phyloP scores from a whole-genome alignment of 768 basidiomycete genomes.

The Suillus weaverae region DNA sequence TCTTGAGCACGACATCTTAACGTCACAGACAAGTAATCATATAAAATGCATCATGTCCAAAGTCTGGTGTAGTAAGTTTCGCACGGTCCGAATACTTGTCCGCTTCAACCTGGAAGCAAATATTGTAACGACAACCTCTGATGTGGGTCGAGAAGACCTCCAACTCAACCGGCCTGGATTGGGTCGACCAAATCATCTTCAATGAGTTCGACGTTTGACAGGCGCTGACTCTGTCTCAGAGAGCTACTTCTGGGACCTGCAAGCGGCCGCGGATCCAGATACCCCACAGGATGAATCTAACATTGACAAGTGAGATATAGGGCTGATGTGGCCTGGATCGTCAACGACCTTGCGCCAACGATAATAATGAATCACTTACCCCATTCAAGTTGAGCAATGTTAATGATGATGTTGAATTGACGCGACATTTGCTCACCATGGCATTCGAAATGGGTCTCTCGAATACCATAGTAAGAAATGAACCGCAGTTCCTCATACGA shows the following conservation, averaged over 20 bases:
- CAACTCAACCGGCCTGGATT: not conserved
- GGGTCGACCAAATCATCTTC: no score
- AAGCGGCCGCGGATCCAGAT: not conserved
- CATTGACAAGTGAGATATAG: slow-evolving; percentile 26
- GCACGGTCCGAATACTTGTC: not conserved
- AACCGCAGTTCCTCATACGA: not conserved
- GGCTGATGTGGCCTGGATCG: slow-evolving; percentile 20
- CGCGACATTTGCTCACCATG: not conserved
- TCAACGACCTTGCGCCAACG: slow-evolving; percentile 1
- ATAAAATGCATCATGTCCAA: no score
- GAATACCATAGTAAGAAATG: not conserved
- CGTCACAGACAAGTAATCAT: no score
- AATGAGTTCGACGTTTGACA: not conserved
- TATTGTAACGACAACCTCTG: not conserved
- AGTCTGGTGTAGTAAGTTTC: no score
- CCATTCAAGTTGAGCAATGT: slow-evolving; percentile 17
- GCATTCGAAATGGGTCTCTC: not conserved
- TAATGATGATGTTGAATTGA: not conserved
- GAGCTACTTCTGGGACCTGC: not conserved
- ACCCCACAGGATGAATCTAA: no score
- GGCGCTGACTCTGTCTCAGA: not conserved
- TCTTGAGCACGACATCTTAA: no score
- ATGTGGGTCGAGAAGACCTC: not conserved
- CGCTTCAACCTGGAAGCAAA: not conserved
- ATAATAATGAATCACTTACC: slow-evolving; percentile 16